These are phyloP conservation scores for Canna indica DNA, from an alignment of 176 grass and related monocot genomes.

Conservation along the genomic window DNA sequence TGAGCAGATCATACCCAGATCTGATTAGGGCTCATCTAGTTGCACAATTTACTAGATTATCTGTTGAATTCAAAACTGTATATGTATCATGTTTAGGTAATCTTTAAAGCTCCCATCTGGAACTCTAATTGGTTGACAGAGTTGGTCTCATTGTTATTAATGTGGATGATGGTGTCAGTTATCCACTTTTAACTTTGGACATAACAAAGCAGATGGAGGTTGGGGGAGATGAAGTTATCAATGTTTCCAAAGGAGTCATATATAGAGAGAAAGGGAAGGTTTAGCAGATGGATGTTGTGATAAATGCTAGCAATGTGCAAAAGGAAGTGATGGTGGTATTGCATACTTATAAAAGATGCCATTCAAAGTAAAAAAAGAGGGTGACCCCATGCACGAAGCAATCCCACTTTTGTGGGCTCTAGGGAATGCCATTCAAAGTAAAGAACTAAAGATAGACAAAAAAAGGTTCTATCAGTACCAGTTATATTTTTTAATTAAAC, in stretches of 20 bases:
- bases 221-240: background rate
- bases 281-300: background rate
- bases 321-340: background rate
- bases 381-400: too few relatives aligned
- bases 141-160: background rate
- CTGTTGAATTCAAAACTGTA: too few relatives aligned
- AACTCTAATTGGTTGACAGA: background rate
- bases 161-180: background rate
- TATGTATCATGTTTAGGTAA: background rate
- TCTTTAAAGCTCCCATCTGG: background rate
- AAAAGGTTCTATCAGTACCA: too few relatives aligned
- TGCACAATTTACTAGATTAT: too few relatives aligned
- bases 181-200: background rate
- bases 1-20: too few relatives aligned
- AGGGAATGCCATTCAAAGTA: too few relatives aligned
- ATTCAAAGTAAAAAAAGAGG: background rate
- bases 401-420: too few relatives aligned
- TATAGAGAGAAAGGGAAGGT: background rate
- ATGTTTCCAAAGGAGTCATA: background rate
- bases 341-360: background rate
- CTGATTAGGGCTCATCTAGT: too few relatives aligned
- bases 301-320: background rate
- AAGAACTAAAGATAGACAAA: too few relatives aligned
- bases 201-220: too few relatives aligned
- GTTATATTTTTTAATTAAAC: too few relatives aligned